Evolutionary conservation across 495 filamentous ascomycete genomes (phyloP).

Genomic region (Aspergillus baeticus): DNA sequence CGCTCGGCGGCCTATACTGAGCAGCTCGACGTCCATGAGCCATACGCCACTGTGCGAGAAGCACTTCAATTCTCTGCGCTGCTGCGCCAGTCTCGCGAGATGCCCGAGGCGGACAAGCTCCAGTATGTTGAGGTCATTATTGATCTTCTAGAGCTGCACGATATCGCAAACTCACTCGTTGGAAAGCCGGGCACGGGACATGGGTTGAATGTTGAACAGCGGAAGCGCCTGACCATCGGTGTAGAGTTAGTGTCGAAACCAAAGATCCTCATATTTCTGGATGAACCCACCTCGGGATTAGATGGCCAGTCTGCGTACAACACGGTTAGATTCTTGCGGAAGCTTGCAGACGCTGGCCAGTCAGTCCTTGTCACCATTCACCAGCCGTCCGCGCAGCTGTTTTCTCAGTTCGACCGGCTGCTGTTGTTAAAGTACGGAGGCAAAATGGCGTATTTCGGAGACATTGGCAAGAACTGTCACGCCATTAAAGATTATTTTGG

Average conservation of each 20-base stretch:
- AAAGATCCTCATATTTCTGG: slow-evolving; percentile 67
- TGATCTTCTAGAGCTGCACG: slow-evolving; percentile 55
- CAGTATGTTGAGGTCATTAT: slow-evolving; percentile 61
- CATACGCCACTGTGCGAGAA: slow-evolving; percentile 60
- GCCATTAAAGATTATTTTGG: slow-evolving; percentile 55
- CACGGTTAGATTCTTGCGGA: slow-evolving; percentile 75
- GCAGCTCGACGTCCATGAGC: slow-evolving; percentile 61
- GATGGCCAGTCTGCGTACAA: slow-evolving; percentile 63
- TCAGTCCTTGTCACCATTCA: slow-evolving; percentile 89
- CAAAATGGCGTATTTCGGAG: slow-evolving; percentile 57
- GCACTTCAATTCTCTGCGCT: slow-evolving; percentile 59
- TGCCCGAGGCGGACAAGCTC: slow-evolving; percentile 54
- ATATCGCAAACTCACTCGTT: slow-evolving; percentile 53
- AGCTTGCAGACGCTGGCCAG: slow-evolving; percentile 78
- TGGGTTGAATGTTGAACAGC: slow-evolving; percentile 62
- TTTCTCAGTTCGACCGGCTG: slow-evolving; percentile 50
- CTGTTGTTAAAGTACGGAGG: slow-evolving; percentile 52
- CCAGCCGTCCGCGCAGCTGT: slow-evolving; percentile 72
- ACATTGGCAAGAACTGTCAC: slow-evolving; percentile 61
- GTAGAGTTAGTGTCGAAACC: slow-evolving; percentile 69
- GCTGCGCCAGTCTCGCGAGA: slow-evolving; percentile 52
- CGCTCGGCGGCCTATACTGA: slow-evolving; percentile 61
- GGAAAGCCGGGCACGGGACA: slow-evolving; percentile 52
- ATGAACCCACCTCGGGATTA: slow-evolving; percentile 64
- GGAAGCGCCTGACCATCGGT: slow-evolving; percentile 65